Conservation (phyloP, 2,329 filamentous ascomycete genomes). For the Talaromyces sp. region DNA sequence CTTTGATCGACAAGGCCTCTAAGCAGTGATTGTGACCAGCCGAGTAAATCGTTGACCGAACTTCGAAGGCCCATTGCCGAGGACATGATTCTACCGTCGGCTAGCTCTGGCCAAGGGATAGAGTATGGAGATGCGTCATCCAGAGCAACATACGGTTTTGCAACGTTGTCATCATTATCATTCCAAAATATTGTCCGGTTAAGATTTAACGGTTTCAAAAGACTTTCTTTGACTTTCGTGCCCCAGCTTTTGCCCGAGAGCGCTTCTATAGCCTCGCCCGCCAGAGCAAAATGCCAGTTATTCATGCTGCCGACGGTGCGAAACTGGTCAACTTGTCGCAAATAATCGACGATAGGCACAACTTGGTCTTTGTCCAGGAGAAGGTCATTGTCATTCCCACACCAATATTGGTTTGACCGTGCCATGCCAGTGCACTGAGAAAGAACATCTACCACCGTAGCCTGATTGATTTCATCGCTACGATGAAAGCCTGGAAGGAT, state of each 20-base stretch:
- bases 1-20: background rate
- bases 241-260: background rate
- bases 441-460: background rate
- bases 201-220: background rate
- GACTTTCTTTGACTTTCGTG: background rate
- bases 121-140: background rate
- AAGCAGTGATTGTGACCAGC: background rate
- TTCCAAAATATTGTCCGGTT: background rate
- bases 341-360: background rate
- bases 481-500: background rate
- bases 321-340: background rate
- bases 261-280: background rate
- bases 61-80: background rate
- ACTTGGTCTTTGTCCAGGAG: background rate
- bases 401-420: background rate
- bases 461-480: background rate
- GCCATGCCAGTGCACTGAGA: constrained; percentile 21
- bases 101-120: background rate
- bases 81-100: background rate
- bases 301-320: background rate
- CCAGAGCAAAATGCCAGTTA: background rate
- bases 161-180: background rate
- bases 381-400: background rate
- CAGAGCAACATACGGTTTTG: background rate
- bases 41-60: background rate